These are phyloP conservation scores for Uronychia binucleata DNA, from an alignment of 73 alveolate species.

Conservation along the genomic window DNA sequence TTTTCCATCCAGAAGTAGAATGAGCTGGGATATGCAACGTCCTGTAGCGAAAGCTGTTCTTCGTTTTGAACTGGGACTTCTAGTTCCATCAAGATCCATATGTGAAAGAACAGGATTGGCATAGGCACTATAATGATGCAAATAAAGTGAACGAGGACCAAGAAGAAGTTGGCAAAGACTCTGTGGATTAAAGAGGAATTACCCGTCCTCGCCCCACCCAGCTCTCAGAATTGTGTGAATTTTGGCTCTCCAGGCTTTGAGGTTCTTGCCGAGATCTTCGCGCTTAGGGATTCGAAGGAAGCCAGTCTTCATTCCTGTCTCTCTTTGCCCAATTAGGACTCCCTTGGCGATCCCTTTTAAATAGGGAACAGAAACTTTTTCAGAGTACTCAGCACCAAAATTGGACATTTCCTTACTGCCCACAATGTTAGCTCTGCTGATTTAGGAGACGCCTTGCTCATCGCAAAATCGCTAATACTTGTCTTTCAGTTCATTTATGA, in stretches of 20 bases:
- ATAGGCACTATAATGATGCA: neutral
- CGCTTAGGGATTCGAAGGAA: conserved; percentile 3
- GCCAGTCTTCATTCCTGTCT: neutral
- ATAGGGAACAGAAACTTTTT: conserved; percentile 6
- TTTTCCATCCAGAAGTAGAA: conserved; percentile 13
- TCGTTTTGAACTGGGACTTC: neutral
- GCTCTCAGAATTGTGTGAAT: neutral
- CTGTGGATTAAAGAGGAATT: neutral
- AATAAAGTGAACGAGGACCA: neutral
- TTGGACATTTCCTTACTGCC: conserved; percentile 14
- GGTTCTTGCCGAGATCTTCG: neutral
- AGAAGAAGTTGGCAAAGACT: neutral
- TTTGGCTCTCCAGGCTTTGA: neutral
- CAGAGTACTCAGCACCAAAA: conserved; percentile 17
- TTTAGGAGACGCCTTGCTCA: neutral
- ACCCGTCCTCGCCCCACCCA: neutral
- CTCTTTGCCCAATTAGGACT: neutral
- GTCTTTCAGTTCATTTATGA: neutral
- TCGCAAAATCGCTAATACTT: conserved; percentile 6
- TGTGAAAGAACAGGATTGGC: neutral
- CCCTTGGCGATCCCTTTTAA: conserved; percentile 8
- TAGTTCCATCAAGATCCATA: neutral
- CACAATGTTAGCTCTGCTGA: neutral
- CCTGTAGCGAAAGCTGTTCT: neutral
- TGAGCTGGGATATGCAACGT: neutral